phyloP scores from a whole-genome alignment of 202 grass and related monocot species.

The Bolboschoenoplectus hybrid region DNA sequence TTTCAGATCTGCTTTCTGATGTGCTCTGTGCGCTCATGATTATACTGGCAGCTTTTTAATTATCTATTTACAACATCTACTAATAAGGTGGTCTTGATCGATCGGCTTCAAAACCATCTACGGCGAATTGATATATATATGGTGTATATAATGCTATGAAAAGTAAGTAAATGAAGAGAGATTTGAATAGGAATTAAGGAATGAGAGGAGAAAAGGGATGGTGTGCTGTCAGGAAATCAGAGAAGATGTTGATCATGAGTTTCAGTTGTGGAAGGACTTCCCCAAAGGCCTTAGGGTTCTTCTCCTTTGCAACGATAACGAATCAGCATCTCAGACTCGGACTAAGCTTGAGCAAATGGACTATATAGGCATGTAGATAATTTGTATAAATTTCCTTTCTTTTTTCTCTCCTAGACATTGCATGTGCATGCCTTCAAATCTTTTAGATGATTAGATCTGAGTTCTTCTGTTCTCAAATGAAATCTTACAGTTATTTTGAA shows the following conservation, averaged over 20 bases:
- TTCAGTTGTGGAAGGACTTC: slow-evolving; percentile 53
- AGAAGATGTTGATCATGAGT: slow-evolving; percentile 32
- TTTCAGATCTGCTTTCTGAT: slow-evolving; percentile 28
- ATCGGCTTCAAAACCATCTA: background rate
- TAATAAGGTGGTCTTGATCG: background rate
- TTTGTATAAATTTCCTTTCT: slow-evolving; percentile 17
- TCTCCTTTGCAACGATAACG: slow-evolving; percentile 37
- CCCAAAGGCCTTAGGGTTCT: slow-evolving; percentile 54
- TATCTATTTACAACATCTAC: slow-evolving; percentile 1
- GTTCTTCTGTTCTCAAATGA: background rate
- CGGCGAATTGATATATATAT: background rate
- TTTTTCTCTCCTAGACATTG: background rate
- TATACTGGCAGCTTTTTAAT: slow-evolving; percentile 1
- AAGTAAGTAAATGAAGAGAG: slow-evolving; percentile 17
- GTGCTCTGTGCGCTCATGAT: slow-evolving; percentile 14
- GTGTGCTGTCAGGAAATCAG: slow-evolving; percentile 29
- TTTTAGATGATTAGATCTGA: background rate
- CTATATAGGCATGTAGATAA: slow-evolving; percentile 39
- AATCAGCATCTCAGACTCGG: slow-evolving; percentile 40
- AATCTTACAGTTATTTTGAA: background rate
- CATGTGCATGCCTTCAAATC: background rate
- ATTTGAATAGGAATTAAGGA: slow-evolving; percentile 25
- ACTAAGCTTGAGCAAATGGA: slow-evolving; percentile 47
- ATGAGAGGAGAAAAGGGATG: slow-evolving; percentile 43
- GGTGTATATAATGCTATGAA: background rate